These are phyloP conservation scores for Cajanus cajan DNA, from an alignment of 306 rosid species.

Conservation along the genomic window DNA sequence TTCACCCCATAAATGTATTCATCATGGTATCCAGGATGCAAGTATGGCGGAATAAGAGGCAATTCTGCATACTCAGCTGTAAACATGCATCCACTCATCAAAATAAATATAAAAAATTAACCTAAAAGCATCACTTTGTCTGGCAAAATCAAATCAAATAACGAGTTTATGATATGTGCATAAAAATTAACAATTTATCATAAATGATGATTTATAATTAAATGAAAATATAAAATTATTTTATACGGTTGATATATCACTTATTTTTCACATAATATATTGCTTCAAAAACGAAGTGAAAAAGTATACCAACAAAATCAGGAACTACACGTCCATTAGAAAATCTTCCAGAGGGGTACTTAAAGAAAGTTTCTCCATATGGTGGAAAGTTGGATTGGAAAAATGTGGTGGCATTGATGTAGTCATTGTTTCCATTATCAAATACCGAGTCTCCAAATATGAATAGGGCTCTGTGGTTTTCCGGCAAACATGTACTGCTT, in stretches of 20 bases:
- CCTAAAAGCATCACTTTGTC: neutral
- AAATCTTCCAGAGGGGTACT: conserved; percentile 47
- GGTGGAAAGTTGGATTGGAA: conserved; percentile 33
- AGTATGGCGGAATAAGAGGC: conserved; percentile 41
- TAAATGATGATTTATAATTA: too few relatives aligned
- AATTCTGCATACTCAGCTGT: conserved; percentile 53
- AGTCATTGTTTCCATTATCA: conserved; percentile 64
- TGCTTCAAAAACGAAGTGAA: too few relatives aligned
- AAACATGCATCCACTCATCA: neutral
- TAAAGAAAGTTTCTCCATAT: conserved; percentile 50
- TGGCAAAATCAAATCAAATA: neutral
- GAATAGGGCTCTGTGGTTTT: conserved; percentile 30
- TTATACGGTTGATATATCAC: too few relatives aligned
- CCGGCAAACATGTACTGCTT: neutral
- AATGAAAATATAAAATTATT: too few relatives aligned
- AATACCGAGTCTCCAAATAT: conserved; percentile 62
- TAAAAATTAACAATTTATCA: too few relatives aligned
- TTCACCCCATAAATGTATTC: conserved; percentile 42
- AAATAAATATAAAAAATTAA: neutral
- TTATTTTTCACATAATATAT: too few relatives aligned
- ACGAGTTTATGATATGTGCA: too few relatives aligned
- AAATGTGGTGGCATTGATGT: conserved; percentile 33
- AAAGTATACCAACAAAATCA: conserved; percentile 45
- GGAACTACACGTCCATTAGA: conserved; percentile 46
- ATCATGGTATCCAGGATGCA: conserved; percentile 33